Evolutionary conservation across 768 basidiomycete species (phyloP).

Genomic region (Rhizopogon roseolus): DNA sequence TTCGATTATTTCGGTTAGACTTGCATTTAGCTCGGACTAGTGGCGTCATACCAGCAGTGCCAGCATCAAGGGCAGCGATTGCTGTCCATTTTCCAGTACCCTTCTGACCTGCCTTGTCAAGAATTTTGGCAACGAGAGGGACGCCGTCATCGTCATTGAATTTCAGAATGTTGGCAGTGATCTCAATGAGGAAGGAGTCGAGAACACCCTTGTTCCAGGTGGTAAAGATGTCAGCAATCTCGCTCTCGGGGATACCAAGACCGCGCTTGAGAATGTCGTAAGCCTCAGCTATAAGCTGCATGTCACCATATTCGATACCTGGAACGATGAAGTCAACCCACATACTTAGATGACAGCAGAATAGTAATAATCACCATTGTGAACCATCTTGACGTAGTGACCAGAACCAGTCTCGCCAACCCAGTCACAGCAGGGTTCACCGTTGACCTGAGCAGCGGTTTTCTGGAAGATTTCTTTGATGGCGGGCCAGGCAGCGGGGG

Average conservation of each 20-base stretch:
- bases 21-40: slow-evolving; percentile 4
- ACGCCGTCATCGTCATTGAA: slow-evolving; percentile 96
- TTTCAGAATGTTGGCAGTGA: slow-evolving; percentile 94
- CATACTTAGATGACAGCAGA: not conserved
- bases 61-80: slow-evolving; percentile 91
- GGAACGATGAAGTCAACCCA: slow-evolving; percentile 5
- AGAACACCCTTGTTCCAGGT: slow-evolving; percentile 99
- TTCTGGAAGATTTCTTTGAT: slow-evolving; percentile 99
- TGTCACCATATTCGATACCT: slow-evolving; percentile 99
- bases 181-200: slow-evolving; percentile 99
- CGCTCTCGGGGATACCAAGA: slow-evolving; percentile 76
- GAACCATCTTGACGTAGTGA: slow-evolving; percentile 99
- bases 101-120: slow-evolving; percentile 97
- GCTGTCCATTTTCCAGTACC: slow-evolving; percentile 99
- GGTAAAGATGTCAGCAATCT: slow-evolving; percentile 92
- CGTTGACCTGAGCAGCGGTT: slow-evolving; percentile 90
- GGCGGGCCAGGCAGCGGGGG: slow-evolving; percentile 86
- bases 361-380: slow-evolving; percentile 62
- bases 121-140: slow-evolving; percentile 88
- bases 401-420: slow-evolving; percentile 94
- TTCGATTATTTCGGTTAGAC: slow-evolving; percentile 7
- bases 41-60: slow-evolving; percentile 61
- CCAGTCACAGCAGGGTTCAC: slow-evolving; percentile 99
- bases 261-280: slow-evolving; percentile 99
- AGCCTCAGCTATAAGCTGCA: slow-evolving; percentile 98